Evolutionary conservation across 352 stramenopile genomes (phyloP), one percentile per base, ranked within the genome.

Genomic region (Globisporangium nagaii): DNA sequence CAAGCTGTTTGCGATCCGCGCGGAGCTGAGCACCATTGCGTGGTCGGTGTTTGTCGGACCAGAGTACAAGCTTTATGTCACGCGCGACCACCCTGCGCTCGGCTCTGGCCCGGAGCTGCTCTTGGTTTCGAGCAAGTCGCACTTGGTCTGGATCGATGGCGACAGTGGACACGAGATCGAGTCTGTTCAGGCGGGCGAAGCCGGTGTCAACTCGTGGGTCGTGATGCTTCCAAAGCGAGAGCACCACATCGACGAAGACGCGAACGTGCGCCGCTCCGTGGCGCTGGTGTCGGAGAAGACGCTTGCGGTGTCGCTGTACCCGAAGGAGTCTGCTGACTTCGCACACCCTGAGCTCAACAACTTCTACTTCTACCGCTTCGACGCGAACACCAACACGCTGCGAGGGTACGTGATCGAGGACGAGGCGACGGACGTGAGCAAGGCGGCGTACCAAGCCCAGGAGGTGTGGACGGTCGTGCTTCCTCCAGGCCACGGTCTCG

Each of bases 331-430:
- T 5, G 55, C 68, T 8, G 65, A 62, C 7, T 61, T 66, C 24
- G 60, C 61, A 24, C 71, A 90, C 44, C 76, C 75, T 4, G 79
- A 88, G 53, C 60, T 83, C 10, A 59, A 83, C 2, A 61, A 88
- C 58, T 90, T 93, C 40, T 93, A 86, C 71, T 90, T 93, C 40
- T 88, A 88, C 54, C 79, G 79, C 22, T 93, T 77, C 41, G 78
- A 90, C 28, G 46, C 68, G 25, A 54, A 3, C 3, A 42, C 59
- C 9, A 75, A 84, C 11, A 66, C 67, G 1, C 76, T 90, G 53
- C 65, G 70, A 19, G 84, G 81, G 1, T 92, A 81, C 54, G 62
- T 68, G 7, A 70, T 92, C 20, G 71, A 81, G 30, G 71, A 65
- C 12, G 51, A 70, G 0, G 54, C 53, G 20, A 41, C 20, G 10